Evolutionary conservation across 1,139 yeast genomes (phyloP), one percentile per base, ranked within the genome.

Genomic region (Saccharomyces hybrid): DNA sequence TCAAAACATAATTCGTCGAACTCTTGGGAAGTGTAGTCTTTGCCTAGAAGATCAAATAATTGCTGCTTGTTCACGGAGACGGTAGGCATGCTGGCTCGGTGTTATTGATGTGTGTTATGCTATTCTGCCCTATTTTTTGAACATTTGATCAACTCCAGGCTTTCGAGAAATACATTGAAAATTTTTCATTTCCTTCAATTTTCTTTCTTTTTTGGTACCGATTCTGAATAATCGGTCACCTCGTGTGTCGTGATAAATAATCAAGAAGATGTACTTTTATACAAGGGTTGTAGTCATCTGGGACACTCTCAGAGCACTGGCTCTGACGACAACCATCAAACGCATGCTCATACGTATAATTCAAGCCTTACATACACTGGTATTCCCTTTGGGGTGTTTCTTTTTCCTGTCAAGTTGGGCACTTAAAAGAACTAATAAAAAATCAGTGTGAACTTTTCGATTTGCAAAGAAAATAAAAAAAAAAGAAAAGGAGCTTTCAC

Each of bases 1-100:
- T 91, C 95, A 76, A 95, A 95, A 75, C 99, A 95, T 64, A 95
- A 81, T 73, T 91, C 97, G 70, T 95, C 99, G 67, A 95, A 91
- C 69, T 91, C 99, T 66, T 89, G 83, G 61, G 95, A 87, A 66
- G 96, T 81, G 74, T 90, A 93, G 53, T 77, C 71, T 67, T 80
- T 83, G 58, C 95, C 98, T 60, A 93, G 78, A 50, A 88, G 80
- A 67, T 84, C 81, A 76, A 82, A 93, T 60, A 93, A 82, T 71
- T 91, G 98, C 68, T 84, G 88, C 73, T 95, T 91, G 72, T 93
- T 97, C 58, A 93, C 97, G 44, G 96, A 81, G 67, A 93, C 80
- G 71, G 99, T 95, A 73, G 99, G 99, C 99, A 93, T 93, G 14
- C 16, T 48, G 44, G 44, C 44, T 38, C 44, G 44, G 26, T 20